Base-by-base conservation (phyloP, 2,329 filamentous ascomycete species). In the Cladosporium colombiae region DNA sequence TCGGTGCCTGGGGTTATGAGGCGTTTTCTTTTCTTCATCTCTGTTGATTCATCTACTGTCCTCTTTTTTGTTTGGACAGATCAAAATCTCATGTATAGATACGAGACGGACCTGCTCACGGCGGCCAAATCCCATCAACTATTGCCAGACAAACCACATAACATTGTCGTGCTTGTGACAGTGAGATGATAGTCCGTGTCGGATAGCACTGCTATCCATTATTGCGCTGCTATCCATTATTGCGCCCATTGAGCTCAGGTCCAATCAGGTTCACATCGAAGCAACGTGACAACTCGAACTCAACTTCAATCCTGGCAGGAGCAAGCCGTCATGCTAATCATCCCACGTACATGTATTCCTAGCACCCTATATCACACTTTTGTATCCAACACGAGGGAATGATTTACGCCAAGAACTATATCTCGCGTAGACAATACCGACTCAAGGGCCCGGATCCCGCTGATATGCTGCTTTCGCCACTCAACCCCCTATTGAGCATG, bases 1-100 rank as follows among this genome's bases (percentile, higher is more conserved):
- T 16, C 18, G 52, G 52, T 55, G 52, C 27, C 52, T 33, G 52
- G 52, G 52, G 52, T 55, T 55, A 55, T 55, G 52, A 55, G 52
- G 52, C 52, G 52, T 55, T 55, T 55, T 33, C 50, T 46, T 29
- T 53, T 4, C 25, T 31, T 29, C n/a, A 8, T 27, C 21, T 52
- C 23, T 18, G 23, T 21, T 21, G n/a, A 53, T 7, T 33, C 27
- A 33, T 55, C 27, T 55, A 8, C 49, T 52, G 27, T n/a, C 13
- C 52, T 33, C 4, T 16, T 33, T 33, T 7, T 21, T 33, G 25
- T 33, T 21, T 33, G 52, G 16, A 55, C 31, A 31, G 5, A 21
- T 10, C 23, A 33, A 33, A 31, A 31, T 46, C 8, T 46, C n/a
- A 46, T 46, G 40, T 46, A 46, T 46, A 46, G 40, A 46, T 46